phyloP scores from a whole-genome alignment of 768 basidiomycete genomes.

The Podaxis pistillaris region DNA sequence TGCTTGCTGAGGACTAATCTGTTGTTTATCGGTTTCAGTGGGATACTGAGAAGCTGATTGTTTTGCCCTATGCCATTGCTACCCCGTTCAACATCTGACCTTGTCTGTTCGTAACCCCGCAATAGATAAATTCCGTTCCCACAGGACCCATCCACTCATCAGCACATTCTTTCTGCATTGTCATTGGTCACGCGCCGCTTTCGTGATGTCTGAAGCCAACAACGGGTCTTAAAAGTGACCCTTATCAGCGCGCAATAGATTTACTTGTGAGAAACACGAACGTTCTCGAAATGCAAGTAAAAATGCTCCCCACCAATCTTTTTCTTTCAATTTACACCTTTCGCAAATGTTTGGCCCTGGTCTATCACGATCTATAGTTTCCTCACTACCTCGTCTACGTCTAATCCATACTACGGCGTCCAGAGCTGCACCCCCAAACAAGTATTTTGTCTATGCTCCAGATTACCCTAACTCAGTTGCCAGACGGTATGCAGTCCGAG shows the following conservation, averaged over 20 bases:
- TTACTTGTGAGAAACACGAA: not conserved
- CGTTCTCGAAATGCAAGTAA: not conserved
- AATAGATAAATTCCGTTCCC: not conserved
- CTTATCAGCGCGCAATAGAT: not conserved
- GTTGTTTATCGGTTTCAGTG: conserved; percentile 36
- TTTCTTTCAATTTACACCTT: not conserved
- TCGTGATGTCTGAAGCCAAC: not conserved
- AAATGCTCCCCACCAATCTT: no score
- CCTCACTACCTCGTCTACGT: not conserved
- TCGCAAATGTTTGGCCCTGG: not conserved
- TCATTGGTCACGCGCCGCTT: not conserved
- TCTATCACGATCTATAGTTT: not conserved
- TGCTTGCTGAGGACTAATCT: not conserved
- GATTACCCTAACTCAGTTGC: conserved; percentile 41
- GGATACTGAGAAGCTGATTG: conserved; percentile 53
- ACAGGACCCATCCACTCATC: no score
- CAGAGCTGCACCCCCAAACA: conserved; percentile 20
- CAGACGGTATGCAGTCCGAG: conserved; percentile 45
- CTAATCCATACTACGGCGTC: not conserved
- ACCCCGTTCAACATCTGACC: conserved; percentile 20
- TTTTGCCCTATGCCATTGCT: conserved; percentile 44
- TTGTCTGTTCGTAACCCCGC: not conserved
- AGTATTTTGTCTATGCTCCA: conserved; percentile 55
- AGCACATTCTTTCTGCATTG: no score
- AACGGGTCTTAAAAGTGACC: not conserved